Percentiles rank a stretch among this genome's conserved stretches.
phyloP scores from a whole-genome alignment of 495 filamentous ascomycete species.

The Aspergillus kassunensis region DNA sequence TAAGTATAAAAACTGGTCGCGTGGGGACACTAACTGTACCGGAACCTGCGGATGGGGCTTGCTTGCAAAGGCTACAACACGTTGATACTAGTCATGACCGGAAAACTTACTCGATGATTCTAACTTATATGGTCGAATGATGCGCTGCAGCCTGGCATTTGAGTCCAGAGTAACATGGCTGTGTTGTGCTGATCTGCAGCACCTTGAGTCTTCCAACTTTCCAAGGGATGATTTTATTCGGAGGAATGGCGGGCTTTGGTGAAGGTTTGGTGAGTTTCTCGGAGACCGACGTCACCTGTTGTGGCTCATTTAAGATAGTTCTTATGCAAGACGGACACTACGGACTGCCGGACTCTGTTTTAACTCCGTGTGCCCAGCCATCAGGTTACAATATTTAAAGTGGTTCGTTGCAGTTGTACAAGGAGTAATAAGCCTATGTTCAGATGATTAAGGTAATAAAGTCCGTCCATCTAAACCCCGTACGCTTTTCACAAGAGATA shows the following conservation, averaged over 20 bases:
- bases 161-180: neutral
- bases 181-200: constrained; percentile 4
- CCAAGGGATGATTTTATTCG: constrained; percentile 2
- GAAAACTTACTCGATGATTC: no score
- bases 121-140: no score
- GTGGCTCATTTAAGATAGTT: no score
- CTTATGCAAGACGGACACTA: no score
- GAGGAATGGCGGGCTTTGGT: neutral
- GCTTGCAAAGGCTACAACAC: neutral
- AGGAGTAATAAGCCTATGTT: no score
- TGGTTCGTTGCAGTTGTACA: no score
- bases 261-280: neutral
- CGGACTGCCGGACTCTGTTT: no score
- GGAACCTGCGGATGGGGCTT: constrained; percentile 14
- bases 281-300: neutral
- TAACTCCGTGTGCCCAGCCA: no score
- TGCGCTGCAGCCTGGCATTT: no score
- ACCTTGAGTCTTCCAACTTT: no score
- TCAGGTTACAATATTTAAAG: no score
- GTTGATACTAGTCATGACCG: neutral
- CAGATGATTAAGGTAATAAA: neutral
- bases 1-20: neutral
- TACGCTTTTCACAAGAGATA: constrained; percentile 10
- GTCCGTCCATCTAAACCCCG: constrained; percentile 20
- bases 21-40: constrained; percentile 1